These are phyloP conservation scores for Purshia tridentata DNA, from an alignment of 306 rosid species.

Conservation along the genomic window DNA sequence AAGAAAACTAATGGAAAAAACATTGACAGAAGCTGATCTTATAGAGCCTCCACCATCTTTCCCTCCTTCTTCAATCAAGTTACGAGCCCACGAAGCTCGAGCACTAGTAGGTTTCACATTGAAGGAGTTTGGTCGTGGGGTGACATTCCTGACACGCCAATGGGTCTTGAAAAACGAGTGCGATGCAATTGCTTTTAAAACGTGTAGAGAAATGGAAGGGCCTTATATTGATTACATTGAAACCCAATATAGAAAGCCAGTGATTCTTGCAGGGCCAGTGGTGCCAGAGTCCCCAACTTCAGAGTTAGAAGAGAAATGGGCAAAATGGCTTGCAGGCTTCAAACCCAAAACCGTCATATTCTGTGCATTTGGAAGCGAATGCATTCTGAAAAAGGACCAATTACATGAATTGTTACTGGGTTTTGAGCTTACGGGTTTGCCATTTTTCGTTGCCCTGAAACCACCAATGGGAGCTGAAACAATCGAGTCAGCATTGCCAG, in stretches of 20 bases:
- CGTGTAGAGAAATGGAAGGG: constrained; percentile 66
- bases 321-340: constrained; percentile 44
- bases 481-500: constrained; percentile 49
- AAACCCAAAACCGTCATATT: constrained; percentile 43
- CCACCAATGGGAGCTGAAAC: constrained; percentile 46
- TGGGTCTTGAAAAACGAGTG: constrained; percentile 19
- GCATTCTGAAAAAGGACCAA: constrained; percentile 39
- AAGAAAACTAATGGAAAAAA: constrained; percentile 33
- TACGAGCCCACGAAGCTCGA: constrained; percentile 42
- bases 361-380: constrained; percentile 65
- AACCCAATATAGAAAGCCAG: constrained; percentile 38
- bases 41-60: constrained; percentile 42
- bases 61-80: constrained; percentile 47
- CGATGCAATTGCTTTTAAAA: constrained; percentile 53
- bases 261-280: constrained; percentile 56
- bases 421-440: constrained; percentile 58
- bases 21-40: constrained; percentile 24
- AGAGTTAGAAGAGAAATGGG: constrained; percentile 53
- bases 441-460: constrained; percentile 56
- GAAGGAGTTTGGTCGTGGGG: constrained; percentile 31
- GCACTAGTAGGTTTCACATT: background rate
- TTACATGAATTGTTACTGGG: constrained; percentile 58
- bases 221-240: constrained; percentile 41
- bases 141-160: constrained; percentile 33
- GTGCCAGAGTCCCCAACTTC: constrained; percentile 34